These are phyloP conservation scores for Euptelea pleiosperma DNA, from an alignment of 164 flowering plant species.

Conservation along the genomic window DNA sequence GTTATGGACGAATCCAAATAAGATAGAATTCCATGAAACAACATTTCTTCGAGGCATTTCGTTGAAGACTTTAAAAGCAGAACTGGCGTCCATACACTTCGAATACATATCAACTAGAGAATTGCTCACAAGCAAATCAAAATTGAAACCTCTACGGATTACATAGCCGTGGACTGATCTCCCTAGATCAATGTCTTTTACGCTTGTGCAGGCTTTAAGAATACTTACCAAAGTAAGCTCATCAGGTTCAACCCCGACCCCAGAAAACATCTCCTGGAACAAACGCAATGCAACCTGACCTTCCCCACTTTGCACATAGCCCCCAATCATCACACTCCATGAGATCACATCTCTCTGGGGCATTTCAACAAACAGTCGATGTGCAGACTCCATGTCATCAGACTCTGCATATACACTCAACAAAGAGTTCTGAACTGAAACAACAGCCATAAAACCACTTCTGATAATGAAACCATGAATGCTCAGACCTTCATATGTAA, in stretches of 20 bases:
- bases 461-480: constrained; percentile 56
- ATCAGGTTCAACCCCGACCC: constrained; percentile 40
- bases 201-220: constrained; percentile 54
- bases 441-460: constrained; percentile 40
- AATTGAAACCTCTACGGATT: constrained; percentile 40
- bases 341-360: constrained; percentile 65
- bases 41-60: constrained; percentile 50
- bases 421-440: constrained; percentile 64
- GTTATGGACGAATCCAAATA: constrained; percentile 59
- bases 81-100: constrained; percentile 39
- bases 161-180: constrained; percentile 45
- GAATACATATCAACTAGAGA: constrained; percentile 75
- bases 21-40: constrained; percentile 84
- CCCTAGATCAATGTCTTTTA: constrained; percentile 36
- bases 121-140: constrained; percentile 64
- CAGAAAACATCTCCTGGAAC: constrained; percentile 47
- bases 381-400: constrained; percentile 32
- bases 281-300: constrained; percentile 34
- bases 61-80: constrained; percentile 49
- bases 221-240: constrained; percentile 49
- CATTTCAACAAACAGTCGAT: constrained; percentile 69
- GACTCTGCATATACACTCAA: constrained; percentile 42
- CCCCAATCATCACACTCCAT: constrained; percentile 79
- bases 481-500: constrained; percentile 26
- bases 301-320: constrained; percentile 42